Evolutionary conservation across 352 stramenopile genomes (phyloP), one percentile per base, ranked within the genome.

Genomic region (Pythium aphanidermatum): DNA sequence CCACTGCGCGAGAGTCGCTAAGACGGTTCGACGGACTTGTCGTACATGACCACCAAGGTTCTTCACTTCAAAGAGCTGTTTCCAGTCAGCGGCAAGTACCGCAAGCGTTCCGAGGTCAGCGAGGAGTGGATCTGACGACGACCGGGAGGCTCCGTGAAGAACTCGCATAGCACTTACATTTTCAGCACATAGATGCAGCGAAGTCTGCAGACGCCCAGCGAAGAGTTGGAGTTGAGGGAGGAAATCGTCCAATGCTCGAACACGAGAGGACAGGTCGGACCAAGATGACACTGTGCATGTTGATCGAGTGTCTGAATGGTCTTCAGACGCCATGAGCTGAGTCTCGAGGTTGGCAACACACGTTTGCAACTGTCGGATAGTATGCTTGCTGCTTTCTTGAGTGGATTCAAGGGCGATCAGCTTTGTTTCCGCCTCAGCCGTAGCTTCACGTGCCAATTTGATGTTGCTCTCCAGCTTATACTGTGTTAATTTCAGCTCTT

Each of bases 1-100:
- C 74, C 74, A 87, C 35, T 70, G 56, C 9, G 59, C 31, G 12
- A 86, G 45, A 31, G 63, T 41, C 25, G 63, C 44, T 2, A 75
- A n/a, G 29, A 86, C 44, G 11, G 58, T 50, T 21, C 38, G 60
- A 17, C 68, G 58, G 1, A 85, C 44, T 5, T 38, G 26, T 0
- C 56, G 55, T 8, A 68, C 67, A 9, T 56, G 38, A 5, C 23
- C 26, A 6, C 26, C 19, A 11, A 46, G 32, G 7, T 30, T 25
- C 13, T 62, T 25, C n/a, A 13, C 6, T 4, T 51, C 45, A 21
- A 61, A 55, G 0, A 41, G 16, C 6, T 27, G 17, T 14, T 41
- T 23, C 53, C 45, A 62, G 13, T 44, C 24, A 9, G 38, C 19
- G 13, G 41, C 30, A 30, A 51, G 39, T 12, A n/a, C 19, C 24